phyloP scores from a whole-genome alignment of 2,329 filamentous ascomycete species.

The Hypoxylon rubiginosum region DNA sequence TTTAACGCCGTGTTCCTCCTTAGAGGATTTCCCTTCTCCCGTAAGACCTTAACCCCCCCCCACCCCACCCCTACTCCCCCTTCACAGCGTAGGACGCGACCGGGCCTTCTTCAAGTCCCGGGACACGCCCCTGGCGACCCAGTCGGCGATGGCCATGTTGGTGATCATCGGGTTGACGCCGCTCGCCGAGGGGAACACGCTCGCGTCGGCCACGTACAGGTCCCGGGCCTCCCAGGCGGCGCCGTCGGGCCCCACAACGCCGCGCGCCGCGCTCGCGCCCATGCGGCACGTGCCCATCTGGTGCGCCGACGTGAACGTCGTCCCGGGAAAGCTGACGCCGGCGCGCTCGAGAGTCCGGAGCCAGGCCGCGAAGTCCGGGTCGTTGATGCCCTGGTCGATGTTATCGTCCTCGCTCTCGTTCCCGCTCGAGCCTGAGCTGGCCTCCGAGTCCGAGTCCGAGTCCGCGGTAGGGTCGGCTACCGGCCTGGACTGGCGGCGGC shows the following conservation, averaged over 20 bases:
- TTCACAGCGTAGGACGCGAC: conserved; percentile 25
- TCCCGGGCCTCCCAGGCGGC: conserved; percentile 75
- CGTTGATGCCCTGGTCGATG: conserved; percentile 63
- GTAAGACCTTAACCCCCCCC: conserved; percentile 23
- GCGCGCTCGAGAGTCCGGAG: conserved; percentile 63
- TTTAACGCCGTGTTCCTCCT: not conserved
- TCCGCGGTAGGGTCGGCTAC: not conserved
- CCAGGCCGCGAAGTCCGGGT: conserved; percentile 74
- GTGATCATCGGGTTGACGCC: conserved; percentile 89
- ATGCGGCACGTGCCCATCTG: conserved; percentile 86
- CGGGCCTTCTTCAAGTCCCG: conserved; percentile 57
- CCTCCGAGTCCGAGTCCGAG: no score
- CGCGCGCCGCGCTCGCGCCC: conserved; percentile 65
- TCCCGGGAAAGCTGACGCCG: conserved; percentile 64
- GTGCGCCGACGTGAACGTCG: conserved; percentile 77
- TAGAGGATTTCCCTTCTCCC: not conserved
- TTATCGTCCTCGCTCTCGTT: no score
- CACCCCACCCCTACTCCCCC: conserved; percentile 2
- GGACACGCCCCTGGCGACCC: conserved; percentile 71
- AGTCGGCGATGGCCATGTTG: conserved; percentile 77
- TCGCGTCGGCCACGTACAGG: conserved; percentile 80
- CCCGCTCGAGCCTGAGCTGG: no score
- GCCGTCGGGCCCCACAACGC: conserved; percentile 71
- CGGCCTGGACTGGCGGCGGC: no score
- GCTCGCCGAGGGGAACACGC: conserved; percentile 80